Percentiles rank a stretch among this genome's conserved stretches.
Conservation (phyloP, 1,139 yeast genomes). For the Blastobotrys serpentis region DNA sequence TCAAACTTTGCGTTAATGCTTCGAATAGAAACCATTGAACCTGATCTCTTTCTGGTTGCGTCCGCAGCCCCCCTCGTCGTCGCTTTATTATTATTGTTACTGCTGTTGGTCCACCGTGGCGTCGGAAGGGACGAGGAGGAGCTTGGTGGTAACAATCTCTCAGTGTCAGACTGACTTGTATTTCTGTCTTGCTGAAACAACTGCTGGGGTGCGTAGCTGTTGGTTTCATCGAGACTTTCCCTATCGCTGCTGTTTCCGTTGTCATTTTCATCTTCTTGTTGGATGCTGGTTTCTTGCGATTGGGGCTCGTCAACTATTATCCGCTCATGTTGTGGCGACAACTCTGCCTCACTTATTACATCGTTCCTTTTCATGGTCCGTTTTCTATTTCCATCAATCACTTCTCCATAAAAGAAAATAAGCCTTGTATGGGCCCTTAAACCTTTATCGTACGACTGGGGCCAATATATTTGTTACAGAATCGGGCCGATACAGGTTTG, state of each 20-base stretch:
- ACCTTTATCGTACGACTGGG: slow-evolving; percentile 1
- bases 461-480: too few species aligned
- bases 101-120: not conserved
- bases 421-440: not conserved
- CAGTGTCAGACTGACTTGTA: not conserved
- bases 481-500: slow-evolving; percentile 4
- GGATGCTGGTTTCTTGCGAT: not conserved
- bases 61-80: not conserved
- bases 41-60: slow-evolving; percentile 12
- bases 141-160: not conserved
- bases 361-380: not conserved
- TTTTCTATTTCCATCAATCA: not conserved
- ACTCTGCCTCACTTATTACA: not conserved
- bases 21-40: slow-evolving; percentile 17
- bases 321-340: not conserved
- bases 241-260: not conserved
- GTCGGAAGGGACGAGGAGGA: not conserved
- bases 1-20: slow-evolving; percentile 14
- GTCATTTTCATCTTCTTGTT: not conserved
- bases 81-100: not conserved
- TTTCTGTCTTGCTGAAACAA: not conserved
- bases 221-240: not conserved
- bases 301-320: not conserved
- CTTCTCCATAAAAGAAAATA: too few species aligned
- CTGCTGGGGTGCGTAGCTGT: not conserved